phyloP scores from a whole-genome alignment of 2,329 filamentous ascomycete genomes.

The Clathrospora elynae region DNA sequence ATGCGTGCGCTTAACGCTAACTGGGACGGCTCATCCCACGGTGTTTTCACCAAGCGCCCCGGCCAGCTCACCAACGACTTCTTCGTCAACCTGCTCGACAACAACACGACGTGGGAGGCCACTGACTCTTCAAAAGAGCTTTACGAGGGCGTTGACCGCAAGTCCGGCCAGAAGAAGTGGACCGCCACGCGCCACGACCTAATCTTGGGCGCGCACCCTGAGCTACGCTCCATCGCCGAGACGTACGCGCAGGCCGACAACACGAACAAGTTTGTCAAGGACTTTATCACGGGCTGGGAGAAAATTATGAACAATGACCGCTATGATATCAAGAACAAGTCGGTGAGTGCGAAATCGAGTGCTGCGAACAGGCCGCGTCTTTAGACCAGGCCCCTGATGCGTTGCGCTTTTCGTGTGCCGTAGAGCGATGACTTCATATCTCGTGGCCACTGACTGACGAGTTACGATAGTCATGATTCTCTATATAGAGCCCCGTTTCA shows the following conservation, averaged over 20 bases:
- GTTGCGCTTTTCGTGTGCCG: slow-evolving; percentile 2
- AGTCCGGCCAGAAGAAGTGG: slow-evolving; percentile 70
- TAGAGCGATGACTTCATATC: too few relatives aligned
- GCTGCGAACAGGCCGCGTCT: slow-evolving; percentile 34
- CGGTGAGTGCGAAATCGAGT: slow-evolving; percentile 38
- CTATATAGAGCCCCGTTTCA: slow-evolving; percentile 17
- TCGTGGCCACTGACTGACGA: slow-evolving; percentile 24
- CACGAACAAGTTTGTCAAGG: slow-evolving; percentile 68
- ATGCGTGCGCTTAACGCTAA: slow-evolving; percentile 72
- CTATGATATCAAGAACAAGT: slow-evolving; percentile 59
- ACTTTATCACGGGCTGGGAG: slow-evolving; percentile 73
- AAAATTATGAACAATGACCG: slow-evolving; percentile 78
- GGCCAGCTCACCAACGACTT: slow-evolving; percentile 78
- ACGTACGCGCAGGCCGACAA: slow-evolving; percentile 68
- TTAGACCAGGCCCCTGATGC: slow-evolving; percentile 11
- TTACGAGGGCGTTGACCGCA: slow-evolving; percentile 69
- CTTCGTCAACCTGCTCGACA: slow-evolving; percentile 78
- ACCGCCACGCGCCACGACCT: slow-evolving; percentile 71
- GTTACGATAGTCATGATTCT: slow-evolving; percentile 30
- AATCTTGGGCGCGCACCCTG: slow-evolving; percentile 74
- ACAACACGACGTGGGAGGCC: slow-evolving; percentile 67
- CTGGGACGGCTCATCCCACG: slow-evolving; percentile 69
- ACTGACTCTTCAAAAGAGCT: slow-evolving; percentile 57
- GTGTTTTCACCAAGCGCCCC: slow-evolving; percentile 70
- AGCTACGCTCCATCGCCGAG: slow-evolving; percentile 72